Base-by-base conservation (phyloP, 306 rosid genomes). In the Prunus dulcis region DNA sequence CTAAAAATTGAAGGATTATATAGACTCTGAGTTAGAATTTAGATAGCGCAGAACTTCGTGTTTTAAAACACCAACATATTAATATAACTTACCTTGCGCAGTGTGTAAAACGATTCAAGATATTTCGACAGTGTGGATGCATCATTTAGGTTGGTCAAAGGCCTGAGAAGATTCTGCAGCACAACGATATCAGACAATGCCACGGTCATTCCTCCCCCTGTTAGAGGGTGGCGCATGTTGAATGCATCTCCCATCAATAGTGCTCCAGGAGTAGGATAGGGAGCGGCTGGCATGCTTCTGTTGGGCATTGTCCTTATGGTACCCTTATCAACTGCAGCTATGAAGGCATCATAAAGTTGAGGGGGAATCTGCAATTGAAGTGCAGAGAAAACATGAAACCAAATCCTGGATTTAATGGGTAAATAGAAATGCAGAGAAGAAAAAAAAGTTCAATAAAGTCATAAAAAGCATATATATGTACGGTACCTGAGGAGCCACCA, bases 201-300 rank as follows among this genome's bases (percentile, higher is more conserved):
- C 27, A 94, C 98, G 5, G 97, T 91, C 98, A 94, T 91, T 73
- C 98, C 97, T 34, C 98, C 98, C 22, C 98, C 97, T 0, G 98
- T 94, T 28, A 94, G 86, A 58, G 98, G 98, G 77, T 91, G 98
- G 66, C 97, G 98, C 98, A 94, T 94, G 81, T 94, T 94, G 86
- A 94, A 91, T 51, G 98, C 98, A 79, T 94, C 98, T 51, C 98
- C 96, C 98, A 94, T 91, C 61, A 94, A 74, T 72, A 94, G 81
- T 64, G 98, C 98, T 78, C 98, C 98, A 1, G 96, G 97, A 32
- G 98, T 91, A 63, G 97, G 95, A 71, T 86, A 74, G 74, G 98
- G 97, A 80, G 88, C 89, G 3, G 98, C 98, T 18, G 97, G 97
- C 97, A 94, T 91, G 91, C 96, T 91, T 88, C 98, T 85, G 79